Evolutionary conservation across 2,329 filamentous ascomycete species (phyloP).

Genomic region (Clonostachys byssicola): DNA sequence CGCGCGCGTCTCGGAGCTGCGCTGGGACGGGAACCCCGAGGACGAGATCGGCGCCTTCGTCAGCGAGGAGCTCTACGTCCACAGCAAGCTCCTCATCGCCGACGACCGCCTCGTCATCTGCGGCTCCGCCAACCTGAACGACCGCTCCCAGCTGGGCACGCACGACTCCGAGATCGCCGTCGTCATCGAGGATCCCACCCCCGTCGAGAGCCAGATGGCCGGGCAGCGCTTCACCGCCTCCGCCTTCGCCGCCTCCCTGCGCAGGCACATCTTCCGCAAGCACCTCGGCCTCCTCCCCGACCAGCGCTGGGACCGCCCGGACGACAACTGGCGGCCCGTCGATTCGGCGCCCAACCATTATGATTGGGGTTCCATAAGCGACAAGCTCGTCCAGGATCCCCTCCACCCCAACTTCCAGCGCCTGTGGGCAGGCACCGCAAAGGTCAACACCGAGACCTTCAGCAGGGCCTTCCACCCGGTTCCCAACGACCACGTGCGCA

Average conservation of each 20-base stretch:
- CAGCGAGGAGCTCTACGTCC: constrained; percentile 58
- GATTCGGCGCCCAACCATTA: constrained; percentile 67
- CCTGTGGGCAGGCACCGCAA: constrained; percentile 71
- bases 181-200: constrained; percentile 73
- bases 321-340: constrained; percentile 75
- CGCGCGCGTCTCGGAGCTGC: constrained; percentile 57
- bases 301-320: constrained; percentile 62
- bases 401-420: constrained; percentile 63
- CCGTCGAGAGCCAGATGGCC: constrained; percentile 69
- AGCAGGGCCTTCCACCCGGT: constrained; percentile 77
- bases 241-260: constrained; percentile 73
- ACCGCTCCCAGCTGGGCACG: constrained; percentile 71
- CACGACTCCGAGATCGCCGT: constrained; percentile 92
- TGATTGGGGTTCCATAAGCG: constrained; percentile 64
- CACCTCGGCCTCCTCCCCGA: constrained; percentile 80
- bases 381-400: constrained; percentile 70
- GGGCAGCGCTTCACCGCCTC: constrained; percentile 68
- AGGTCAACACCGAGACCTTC: constrained; percentile 77
- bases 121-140: constrained; percentile 60
- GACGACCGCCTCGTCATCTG: constrained; percentile 81
- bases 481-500: constrained; percentile 63
- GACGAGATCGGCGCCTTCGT: constrained; percentile 58
- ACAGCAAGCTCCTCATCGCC: constrained; percentile 71
- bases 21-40: constrained; percentile 51
- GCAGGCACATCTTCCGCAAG: constrained; percentile 84